phyloP scores from a whole-genome alignment of 2,329 filamentous ascomycete genomes.

The Pseudogymnoascus sp. region DNA sequence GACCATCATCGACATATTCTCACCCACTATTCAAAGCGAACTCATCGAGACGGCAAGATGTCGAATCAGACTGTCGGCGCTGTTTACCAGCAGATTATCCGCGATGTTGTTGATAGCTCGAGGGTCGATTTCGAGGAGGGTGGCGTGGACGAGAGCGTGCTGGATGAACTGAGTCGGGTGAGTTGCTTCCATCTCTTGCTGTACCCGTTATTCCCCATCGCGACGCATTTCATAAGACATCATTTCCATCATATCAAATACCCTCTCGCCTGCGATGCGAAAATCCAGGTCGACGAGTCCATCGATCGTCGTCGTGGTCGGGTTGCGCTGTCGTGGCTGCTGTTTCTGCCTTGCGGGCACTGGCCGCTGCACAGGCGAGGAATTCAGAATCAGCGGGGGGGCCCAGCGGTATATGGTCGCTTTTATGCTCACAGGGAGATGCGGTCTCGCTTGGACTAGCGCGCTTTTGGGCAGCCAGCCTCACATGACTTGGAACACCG shows the following conservation, averaged over 20 bases:
- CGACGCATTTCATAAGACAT: not conserved
- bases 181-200: conserved; percentile 32
- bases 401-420: conserved; percentile 47
- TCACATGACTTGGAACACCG: conserved; percentile 4
- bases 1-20: not conserved
- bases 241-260: not conserved
- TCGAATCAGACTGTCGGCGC: conserved; percentile 42
- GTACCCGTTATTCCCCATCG: not conserved
- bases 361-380: conserved; percentile 31
- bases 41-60: conserved; percentile 20
- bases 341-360: conserved; percentile 29
- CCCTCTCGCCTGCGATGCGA: not conserved
- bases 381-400: conserved; percentile 34
- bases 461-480: not conserved
- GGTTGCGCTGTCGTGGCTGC: conserved; percentile 17
- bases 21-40: conserved; percentile 9
- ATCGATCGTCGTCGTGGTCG: not conserved
- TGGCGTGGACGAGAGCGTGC: conserved; percentile 77
- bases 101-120: conserved; percentile 85
- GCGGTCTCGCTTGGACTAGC: conserved; percentile 7
- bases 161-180: conserved; percentile 84
- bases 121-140: conserved; percentile 95
- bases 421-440: conserved; percentile 37
- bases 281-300: not conserved
- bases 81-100: conserved; percentile 71